These are phyloP conservation scores for Lasiosphaeria miniovina DNA, from an alignment of 495 filamentous ascomycete species.

Conservation along the genomic window DNA sequence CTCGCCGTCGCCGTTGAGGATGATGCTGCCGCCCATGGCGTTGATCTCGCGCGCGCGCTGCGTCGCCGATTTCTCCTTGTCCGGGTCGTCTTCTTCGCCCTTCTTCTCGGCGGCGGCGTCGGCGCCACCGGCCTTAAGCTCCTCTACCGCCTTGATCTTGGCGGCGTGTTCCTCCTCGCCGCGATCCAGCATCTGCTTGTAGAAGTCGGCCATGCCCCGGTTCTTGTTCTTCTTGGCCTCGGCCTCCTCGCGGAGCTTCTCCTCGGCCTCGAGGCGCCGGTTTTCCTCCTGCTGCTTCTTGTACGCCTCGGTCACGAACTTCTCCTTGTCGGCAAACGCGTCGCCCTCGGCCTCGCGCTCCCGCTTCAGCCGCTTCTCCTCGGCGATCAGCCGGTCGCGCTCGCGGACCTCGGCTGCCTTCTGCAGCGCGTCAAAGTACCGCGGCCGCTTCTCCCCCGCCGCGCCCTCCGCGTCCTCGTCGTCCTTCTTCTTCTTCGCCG, in stretches of 20 bases:
- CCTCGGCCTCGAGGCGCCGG: conserved; percentile 74
- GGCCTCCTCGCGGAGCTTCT: conserved; percentile 63
- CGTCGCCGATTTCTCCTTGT: conserved; percentile 63
- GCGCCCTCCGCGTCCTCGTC: conserved; percentile 30
- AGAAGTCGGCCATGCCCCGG: conserved; percentile 81
- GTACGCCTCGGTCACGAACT: conserved; percentile 95
- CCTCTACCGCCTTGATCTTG: conserved; percentile 64
- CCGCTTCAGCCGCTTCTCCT: conserved; percentile 79
- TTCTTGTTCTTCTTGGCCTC: conserved; percentile 65
- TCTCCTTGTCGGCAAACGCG: conserved; percentile 91
- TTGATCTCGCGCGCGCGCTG: conserved; percentile 74
- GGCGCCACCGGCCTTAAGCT: conserved; percentile 36
- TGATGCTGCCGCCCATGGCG: conserved; percentile 62
- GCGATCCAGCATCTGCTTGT: conserved; percentile 74
- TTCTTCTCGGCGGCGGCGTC: conserved; percentile 15
- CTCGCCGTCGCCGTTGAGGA: conserved; percentile 88
- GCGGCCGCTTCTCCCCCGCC: conserved; percentile 55
- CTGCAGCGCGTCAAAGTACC: conserved; percentile 80
- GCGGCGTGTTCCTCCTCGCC: conserved; percentile 73
- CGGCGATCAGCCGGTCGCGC: conserved; percentile 80
- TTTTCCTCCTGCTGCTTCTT: conserved; percentile 89
- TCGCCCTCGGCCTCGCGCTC: conserved; percentile 94
- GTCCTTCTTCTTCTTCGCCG: conserved; percentile 35
- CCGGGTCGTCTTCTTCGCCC: conserved; percentile 29
- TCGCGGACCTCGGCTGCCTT: conserved; percentile 82